Evolutionary conservation across 345 rosid genomes (phyloP), one percentile per base, ranked within the genome.

Genomic region (Geranium rotundifolium): DNA sequence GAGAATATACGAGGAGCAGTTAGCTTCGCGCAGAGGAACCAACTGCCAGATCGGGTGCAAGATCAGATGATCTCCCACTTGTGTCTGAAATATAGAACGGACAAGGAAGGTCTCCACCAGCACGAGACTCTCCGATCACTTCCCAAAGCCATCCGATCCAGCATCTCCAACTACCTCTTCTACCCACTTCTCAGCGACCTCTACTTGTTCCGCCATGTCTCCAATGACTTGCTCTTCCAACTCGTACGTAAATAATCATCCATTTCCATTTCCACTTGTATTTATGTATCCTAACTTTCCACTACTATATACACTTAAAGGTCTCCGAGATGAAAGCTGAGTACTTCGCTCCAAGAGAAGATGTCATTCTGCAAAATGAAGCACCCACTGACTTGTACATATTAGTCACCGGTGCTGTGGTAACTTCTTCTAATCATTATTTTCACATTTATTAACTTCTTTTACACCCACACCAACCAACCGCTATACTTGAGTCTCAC

Each of bases 31-130:
- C 82, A 72, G 0, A 81, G 98, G 79, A 91, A 91, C 72, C 88
- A 72, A 46, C 60, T 91, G 12, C 98, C 96, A 1, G 72, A 74
- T 56, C 82, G 96, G 5, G 69, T 91, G 60, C 87, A 85, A 80
- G 98, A 91, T 64, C 98, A 91, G 70, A 91, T 91, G 92, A 81
- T 91, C 2, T 95, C 95, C 70, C 95, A 91, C 79, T 75, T 91
- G 74, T 79, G 84, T 70, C 81, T 91, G 75, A 87, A 80, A 76
- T 81, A 79, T 73, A 82, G 95, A 77, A 84, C 98, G 4, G 89
- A 87, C 69, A 80, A 91, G 30, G 95, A 91, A 68, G 98, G 98
- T 16, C 64, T 91, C 71, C 98, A 86, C 68, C 96, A 91, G 67
- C 96, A 89, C 79, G 98, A 91, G 74, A 85, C 75, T 30, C 73